A percentile compares a stretch with the other conserved stretches of the same genome.
These are phyloP conservation scores for Pluteus cervinus DNA, from an alignment of 768 basidiomycete genomes.

Conservation along the genomic window DNA sequence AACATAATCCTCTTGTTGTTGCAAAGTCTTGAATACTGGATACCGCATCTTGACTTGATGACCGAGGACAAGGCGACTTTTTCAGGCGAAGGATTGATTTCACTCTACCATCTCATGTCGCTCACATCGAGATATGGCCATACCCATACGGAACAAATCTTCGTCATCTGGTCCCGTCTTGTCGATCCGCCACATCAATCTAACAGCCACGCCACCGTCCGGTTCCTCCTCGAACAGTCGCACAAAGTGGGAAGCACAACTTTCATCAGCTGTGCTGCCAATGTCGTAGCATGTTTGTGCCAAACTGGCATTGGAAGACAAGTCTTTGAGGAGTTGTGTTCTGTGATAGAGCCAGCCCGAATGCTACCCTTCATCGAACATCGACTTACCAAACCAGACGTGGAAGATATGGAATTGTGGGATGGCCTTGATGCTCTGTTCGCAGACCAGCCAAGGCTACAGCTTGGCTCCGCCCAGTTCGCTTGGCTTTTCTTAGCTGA, in stretches of 20 bases:
- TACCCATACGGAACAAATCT: constrained; percentile 73
- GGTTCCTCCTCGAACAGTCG: constrained; percentile 84
- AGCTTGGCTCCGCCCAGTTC: constrained; percentile 80
- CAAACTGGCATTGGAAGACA: constrained; percentile 66
- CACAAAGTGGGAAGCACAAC: constrained; percentile 74
- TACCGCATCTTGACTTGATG: constrained; percentile 68
- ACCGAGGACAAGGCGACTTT: constrained; percentile 49
- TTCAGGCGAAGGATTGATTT: constrained; percentile 53
- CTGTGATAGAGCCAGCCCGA: constrained; percentile 74
- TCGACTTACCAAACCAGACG: constrained; percentile 55
- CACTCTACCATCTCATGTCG: constrained; percentile 78
- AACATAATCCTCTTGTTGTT: constrained; percentile 54
- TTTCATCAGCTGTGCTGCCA: constrained; percentile 75
- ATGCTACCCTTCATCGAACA: constrained; percentile 79
- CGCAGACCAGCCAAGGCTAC: constrained; percentile 60
- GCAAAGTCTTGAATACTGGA: constrained; percentile 81
- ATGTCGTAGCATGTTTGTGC: constrained; percentile 79
- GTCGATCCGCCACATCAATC: constrained; percentile 65
- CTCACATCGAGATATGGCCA: constrained; percentile 73
- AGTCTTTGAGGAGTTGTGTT: constrained; percentile 80
- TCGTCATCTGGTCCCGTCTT: constrained; percentile 72
- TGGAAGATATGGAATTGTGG: constrained; percentile 71
- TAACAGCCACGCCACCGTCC: constrained; percentile 74
- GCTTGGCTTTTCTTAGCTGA: constrained; percentile 83
- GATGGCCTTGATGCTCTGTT: constrained; percentile 75